Evolutionary conservation across 2,329 filamentous ascomycete species (phyloP).

Genomic region (Mariannaea elegans): DNA sequence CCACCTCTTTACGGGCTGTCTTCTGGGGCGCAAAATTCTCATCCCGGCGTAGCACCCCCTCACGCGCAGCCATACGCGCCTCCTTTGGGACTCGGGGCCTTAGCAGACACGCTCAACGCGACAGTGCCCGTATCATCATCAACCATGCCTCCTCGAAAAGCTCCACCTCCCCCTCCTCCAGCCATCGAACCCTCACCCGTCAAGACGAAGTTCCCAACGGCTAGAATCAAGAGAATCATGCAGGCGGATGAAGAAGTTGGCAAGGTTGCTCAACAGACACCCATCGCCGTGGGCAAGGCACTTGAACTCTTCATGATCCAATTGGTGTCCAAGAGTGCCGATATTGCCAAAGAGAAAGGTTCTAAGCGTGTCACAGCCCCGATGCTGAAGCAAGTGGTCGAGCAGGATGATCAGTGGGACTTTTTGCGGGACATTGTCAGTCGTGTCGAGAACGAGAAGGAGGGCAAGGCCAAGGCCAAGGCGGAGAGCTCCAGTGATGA

Average conservation of each 20-base stretch:
- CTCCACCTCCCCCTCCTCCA: slow-evolving; percentile 47
- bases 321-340: slow-evolving; percentile 86
- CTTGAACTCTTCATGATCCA: slow-evolving; percentile 98
- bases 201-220: slow-evolving; percentile 95
- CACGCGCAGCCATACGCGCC: slow-evolving; percentile 31
- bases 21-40: slow-evolving; percentile 25
- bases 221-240: slow-evolving; percentile 98
- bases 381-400: slow-evolving; percentile 91
- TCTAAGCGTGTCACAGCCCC: slow-evolving; percentile 89
- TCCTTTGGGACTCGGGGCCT: slow-evolving; percentile 11
- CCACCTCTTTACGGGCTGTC: slow-evolving; percentile 23
- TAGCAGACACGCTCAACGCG: slow-evolving; percentile 21
- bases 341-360: slow-evolving; percentile 81
- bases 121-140: slow-evolving; percentile 20
- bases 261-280: slow-evolving; percentile 97
- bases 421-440: slow-evolving; percentile 91
- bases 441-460: slow-evolving; percentile 75
- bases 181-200: slow-evolving; percentile 74
- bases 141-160: slow-evolving; percentile 48
- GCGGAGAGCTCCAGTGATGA: slow-evolving; percentile 63
- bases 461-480: slow-evolving; percentile 54
- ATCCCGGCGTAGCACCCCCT: slow-evolving; percentile 13
- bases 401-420: slow-evolving; percentile 91
- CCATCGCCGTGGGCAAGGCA: slow-evolving; percentile 94
- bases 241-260: slow-evolving; percentile 98